phyloP scores from a whole-genome alignment of 2,329 filamentous ascomycete genomes.

The Cordyceps javanica region DNA sequence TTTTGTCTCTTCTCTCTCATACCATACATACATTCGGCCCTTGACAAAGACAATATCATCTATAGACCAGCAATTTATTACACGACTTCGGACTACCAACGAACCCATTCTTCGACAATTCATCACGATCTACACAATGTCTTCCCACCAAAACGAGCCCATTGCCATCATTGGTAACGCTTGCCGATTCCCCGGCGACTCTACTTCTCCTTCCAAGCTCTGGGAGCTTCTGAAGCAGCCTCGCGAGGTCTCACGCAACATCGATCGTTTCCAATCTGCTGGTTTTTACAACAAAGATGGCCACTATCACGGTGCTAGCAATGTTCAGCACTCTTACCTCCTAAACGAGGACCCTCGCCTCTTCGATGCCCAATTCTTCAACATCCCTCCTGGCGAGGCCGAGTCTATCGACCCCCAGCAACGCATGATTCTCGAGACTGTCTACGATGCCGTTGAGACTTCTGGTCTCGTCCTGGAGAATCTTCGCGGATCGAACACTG shows the following conservation, averaged over 20 bases:
- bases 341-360: slow-evolving; percentile 16
- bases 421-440: slow-evolving; percentile 27
- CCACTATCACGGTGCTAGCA: slow-evolving; percentile 22
- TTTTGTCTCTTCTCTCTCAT: slow-evolving; percentile 1
- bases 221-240: slow-evolving; percentile 18
- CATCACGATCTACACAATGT: slow-evolving; percentile 8
- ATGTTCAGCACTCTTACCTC: slow-evolving; percentile 26
- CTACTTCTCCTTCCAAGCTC: slow-evolving; percentile 16
- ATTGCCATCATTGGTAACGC: slow-evolving; percentile 21
- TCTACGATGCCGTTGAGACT: slow-evolving; percentile 26
- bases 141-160: slow-evolving; percentile 15
- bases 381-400: slow-evolving; percentile 15
- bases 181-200: slow-evolving; percentile 20
- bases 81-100: background rate
- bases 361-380: slow-evolving; percentile 20
- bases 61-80: background rate
- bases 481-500: slow-evolving; percentile 17
- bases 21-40: background rate
- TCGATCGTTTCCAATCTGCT: slow-evolving; percentile 18
- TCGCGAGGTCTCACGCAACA: slow-evolving; percentile 15
- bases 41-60: background rate
- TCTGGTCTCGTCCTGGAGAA: slow-evolving; percentile 25
- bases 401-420: slow-evolving; percentile 28
- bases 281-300: slow-evolving; percentile 19
- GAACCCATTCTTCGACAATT: background rate